Conservation (phyloP, 768 basidiomycete genomes). For the Xerocomellus intermedius region DNA sequence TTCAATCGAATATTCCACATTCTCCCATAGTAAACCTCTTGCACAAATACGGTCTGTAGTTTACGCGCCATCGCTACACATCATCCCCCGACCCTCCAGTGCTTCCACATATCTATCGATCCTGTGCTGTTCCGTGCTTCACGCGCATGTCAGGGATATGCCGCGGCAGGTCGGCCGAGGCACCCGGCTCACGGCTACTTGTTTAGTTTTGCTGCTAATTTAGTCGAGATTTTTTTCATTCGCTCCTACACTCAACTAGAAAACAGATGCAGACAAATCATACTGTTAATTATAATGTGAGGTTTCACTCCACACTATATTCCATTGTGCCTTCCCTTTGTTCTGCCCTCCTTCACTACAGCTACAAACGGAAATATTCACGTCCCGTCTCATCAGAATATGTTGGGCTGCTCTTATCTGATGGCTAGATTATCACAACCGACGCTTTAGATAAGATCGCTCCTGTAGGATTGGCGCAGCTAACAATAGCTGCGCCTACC, state of each 20-base stretch:
- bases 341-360: background rate
- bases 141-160: background rate
- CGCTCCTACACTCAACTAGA: background rate
- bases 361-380: background rate
- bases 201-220: background rate
- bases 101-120: background rate
- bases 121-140: constrained; percentile 14
- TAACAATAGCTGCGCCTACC: constrained; percentile 13
- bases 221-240: background rate
- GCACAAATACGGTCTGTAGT: background rate
- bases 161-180: background rate
- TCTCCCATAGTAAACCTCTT: background rate
- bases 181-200: constrained; percentile 8
- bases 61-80: constrained; percentile 8
- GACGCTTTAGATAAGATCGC: constrained; percentile 21
- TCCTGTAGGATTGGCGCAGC: constrained; percentile 4
- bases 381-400: background rate
- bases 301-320: background rate
- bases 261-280: background rate
- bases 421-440: constrained; percentile 7
- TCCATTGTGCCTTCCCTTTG: background rate
- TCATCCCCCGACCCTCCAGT: constrained; percentile 11
- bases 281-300: background rate
- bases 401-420: background rate
- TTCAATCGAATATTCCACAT: background rate